Evolutionary conservation across 495 filamentous ascomycete species (phyloP).

Genomic region (Penicillium herquei): DNA sequence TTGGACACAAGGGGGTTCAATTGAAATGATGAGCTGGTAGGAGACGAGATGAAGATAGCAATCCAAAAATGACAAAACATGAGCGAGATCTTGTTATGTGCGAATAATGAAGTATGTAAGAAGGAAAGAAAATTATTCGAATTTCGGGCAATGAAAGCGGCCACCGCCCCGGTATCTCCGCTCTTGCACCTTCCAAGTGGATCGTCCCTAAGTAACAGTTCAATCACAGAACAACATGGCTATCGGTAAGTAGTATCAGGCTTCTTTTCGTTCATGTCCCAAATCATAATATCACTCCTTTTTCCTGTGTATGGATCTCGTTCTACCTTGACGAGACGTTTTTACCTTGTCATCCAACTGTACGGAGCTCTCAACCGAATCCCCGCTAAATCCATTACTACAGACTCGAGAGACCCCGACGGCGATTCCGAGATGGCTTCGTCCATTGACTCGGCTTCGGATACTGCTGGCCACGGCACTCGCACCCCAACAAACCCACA

Average conservation of each 20-base stretch:
- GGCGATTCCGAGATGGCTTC: slow-evolving; percentile 60
- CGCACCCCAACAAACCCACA: slow-evolving; percentile 35
- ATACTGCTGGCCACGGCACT: slow-evolving; percentile 31
- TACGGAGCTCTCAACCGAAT: neutral
- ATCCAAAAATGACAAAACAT: too few species aligned
- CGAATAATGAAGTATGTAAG: slow-evolving; percentile 9
- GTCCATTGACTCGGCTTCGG: slow-evolving; percentile 42
- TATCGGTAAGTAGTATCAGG: slow-evolving; percentile 10
- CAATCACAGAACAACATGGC: slow-evolving; percentile 11
- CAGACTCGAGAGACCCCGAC: slow-evolving; percentile 44
- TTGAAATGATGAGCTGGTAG: neutral
- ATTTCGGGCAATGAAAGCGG: slow-evolving; percentile 22
- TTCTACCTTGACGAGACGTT: too few species aligned
- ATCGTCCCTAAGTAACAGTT: neutral
- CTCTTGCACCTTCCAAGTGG: slow-evolving; percentile 7
- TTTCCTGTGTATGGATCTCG: too few species aligned
- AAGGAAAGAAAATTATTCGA: slow-evolving; percentile 19
- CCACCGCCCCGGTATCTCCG: slow-evolving; percentile 29
- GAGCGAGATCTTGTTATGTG: slow-evolving; percentile 6
- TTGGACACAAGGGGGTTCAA: slow-evolving; percentile 20
- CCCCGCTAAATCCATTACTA: slow-evolving; percentile 2
- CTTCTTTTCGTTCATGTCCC: neutral
- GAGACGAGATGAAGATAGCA: too few species aligned
- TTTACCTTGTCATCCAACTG: neutral
- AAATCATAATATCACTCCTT: too few species aligned